Evolutionary conservation across 2,329 filamentous ascomycete species (phyloP), one percentile per base, ranked within the genome.

Genomic region (Blumeria hordei): DNA sequence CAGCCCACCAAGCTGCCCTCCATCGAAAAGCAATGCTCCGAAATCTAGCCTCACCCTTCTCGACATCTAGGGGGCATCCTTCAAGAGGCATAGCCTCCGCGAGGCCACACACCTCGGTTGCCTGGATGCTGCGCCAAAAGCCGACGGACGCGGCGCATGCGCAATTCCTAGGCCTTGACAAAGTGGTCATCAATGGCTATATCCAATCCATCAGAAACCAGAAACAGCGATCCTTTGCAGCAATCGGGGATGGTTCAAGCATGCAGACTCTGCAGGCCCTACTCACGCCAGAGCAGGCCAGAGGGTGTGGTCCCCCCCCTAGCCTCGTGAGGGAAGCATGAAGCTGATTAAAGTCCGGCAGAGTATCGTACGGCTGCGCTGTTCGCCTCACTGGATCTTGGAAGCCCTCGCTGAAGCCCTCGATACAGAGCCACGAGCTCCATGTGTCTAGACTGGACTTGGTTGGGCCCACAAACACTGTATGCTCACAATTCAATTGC

Each of bases 221-320:
- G 72, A 94, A 95, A 67, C 76, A 76, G 21, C 74, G 83, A 57
- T 81, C 83, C 5, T 96, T 98, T 69, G 82, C 88, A 54, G 78
- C 87, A 57, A 73, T 96, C 54, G 82, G 83, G 10, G 92, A 98
- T 71, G 92, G 92, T 47, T 93, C 88, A 11, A 87, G 84, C 44
- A 72, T 85, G 60, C 73, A 81, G 58, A 73, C 85, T 33, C 67
- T 96, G 55, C 92, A 98, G 70, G 61, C 62, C 52, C 56, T 65
- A 6, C 57, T 66, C 34, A 63, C 59, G 49, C 62, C 61, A 32
- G 57, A 59, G 54, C 61, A 62, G 62, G 57, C 62, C 41, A 53
- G 64, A 52, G 61, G 59, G 62, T 64, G 55, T 57, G 58, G 53
- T 54, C 43, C 43, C 56, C 43, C 56, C 50, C 54, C 49, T 32